Conservation (phyloP, 371 early-diverging fungal species). For the Sporodiniella umbellata region DNA sequence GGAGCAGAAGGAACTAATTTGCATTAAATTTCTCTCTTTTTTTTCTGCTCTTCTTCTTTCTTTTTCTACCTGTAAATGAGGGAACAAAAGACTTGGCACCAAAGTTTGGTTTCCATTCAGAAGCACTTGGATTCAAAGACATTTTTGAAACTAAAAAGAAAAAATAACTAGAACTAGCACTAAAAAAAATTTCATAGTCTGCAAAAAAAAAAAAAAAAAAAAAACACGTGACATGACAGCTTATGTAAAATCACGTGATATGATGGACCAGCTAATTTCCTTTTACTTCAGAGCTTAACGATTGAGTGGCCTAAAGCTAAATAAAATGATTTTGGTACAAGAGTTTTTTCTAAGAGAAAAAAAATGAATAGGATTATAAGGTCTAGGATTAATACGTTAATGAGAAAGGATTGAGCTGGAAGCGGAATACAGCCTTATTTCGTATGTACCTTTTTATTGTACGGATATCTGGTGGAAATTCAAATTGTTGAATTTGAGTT, state of each 20-base stretch:
- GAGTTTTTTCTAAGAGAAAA: too few relatives aligned
- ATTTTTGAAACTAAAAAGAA: constrained; percentile 20
- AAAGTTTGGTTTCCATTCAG: constrained; percentile 38
- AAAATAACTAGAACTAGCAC: constrained; percentile 3
- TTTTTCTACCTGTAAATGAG: constrained; percentile 15
- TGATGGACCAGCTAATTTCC: too few relatives aligned
- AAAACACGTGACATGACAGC: constrained; percentile 1
- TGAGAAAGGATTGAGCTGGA: too few relatives aligned
- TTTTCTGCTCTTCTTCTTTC: background rate
- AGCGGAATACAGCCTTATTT: too few relatives aligned
- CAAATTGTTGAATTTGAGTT: too few relatives aligned
- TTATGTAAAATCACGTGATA: constrained; percentile 1
- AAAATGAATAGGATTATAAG: too few relatives aligned
- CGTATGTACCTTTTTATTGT: too few relatives aligned
- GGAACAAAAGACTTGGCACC: constrained; percentile 34
- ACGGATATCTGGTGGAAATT: too few relatives aligned
- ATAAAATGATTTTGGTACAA: too few relatives aligned
- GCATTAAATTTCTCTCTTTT: background rate
- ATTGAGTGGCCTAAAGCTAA: background rate
- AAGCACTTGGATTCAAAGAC: constrained; percentile 30
- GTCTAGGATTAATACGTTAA: too few relatives aligned
- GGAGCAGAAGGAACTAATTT: constrained; percentile 18
- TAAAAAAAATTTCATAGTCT: constrained; percentile 4
- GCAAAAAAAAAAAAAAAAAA: background rate
- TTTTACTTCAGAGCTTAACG: background rate